These are phyloP conservation scores for Xylaria multiplex DNA, from an alignment of 2,329 filamentous ascomycete species.

Conservation along the genomic window DNA sequence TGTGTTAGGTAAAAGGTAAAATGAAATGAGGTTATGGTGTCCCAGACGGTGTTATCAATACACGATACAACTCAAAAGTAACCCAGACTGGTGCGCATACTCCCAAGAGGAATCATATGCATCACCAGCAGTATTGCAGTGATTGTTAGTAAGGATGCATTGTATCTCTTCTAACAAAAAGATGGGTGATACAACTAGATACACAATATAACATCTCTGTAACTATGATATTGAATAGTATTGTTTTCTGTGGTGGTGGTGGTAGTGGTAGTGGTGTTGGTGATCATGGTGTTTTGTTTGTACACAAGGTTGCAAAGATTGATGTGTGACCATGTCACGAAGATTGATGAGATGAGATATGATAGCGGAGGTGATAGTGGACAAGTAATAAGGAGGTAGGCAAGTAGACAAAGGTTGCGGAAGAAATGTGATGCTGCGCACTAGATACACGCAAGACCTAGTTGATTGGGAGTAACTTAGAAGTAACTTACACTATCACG, in stretches of 20 bases:
- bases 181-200: background rate
- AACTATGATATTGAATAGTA: background rate
- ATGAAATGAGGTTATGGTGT: background rate
- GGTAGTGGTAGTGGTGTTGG: no score
- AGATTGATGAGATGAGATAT: constrained; percentile 3
- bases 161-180: background rate
- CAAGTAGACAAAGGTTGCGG: no score
- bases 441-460: no score
- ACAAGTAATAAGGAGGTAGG: no score
- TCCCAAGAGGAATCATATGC: background rate
- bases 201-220: background rate
- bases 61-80: background rate
- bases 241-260: background rate
- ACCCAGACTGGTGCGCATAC: background rate
- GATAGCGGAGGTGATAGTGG: no score
- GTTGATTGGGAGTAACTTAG: no score
- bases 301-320: background rate
- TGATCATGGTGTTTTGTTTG: background rate
- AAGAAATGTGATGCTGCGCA: no score
- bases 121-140: background rate
- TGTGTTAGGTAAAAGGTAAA: background rate
- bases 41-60: background rate
- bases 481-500: constrained; percentile 77
- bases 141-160: background rate
- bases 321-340: constrained; percentile 17